Percentiles rank a stretch among this genome's conserved stretches.
These are phyloP conservation scores for Salix caprea DNA, from an alignment of 345 rosid genomes.

Conservation along the genomic window DNA sequence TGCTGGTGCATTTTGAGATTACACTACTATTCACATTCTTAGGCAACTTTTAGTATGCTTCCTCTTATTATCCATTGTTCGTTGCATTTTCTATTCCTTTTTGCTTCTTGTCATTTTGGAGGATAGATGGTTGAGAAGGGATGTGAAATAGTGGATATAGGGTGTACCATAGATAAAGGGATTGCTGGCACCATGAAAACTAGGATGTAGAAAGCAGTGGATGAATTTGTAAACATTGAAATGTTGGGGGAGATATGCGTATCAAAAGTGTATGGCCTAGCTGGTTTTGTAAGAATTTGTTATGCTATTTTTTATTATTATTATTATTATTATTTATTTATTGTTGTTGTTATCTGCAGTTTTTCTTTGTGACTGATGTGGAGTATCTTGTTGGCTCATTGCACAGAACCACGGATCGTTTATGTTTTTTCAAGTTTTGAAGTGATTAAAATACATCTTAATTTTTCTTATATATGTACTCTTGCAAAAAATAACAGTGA, in stretches of 20 bases:
- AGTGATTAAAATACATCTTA: not conserved
- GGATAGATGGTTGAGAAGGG: not conserved
- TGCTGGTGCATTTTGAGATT: not conserved
- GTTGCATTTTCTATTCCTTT: not conserved
- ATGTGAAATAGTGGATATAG: not conserved
- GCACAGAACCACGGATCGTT: not conserved
- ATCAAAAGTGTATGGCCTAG: not conserved
- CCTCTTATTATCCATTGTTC: not conserved
- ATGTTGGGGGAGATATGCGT: not conserved
- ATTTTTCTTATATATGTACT: not conserved
- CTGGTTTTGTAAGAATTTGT: not conserved
- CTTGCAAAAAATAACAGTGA: not conserved
- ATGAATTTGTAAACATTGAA: not conserved
- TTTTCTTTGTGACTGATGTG: not conserved
- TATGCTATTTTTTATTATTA: no score
- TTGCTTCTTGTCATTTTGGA: not conserved
- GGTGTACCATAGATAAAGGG: not conserved
- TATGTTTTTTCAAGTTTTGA: not conserved
- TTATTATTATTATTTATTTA: no score
- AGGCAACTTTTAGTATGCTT: not conserved
- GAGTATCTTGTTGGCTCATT: not conserved
- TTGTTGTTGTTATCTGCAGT: no score
- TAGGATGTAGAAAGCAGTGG: not conserved
- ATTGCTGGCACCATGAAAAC: not conserved
- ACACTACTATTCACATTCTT: not conserved